Base-by-base conservation (phyloP, 768 basidiomycete species). In the Candolleomyces aberdarensis region DNA sequence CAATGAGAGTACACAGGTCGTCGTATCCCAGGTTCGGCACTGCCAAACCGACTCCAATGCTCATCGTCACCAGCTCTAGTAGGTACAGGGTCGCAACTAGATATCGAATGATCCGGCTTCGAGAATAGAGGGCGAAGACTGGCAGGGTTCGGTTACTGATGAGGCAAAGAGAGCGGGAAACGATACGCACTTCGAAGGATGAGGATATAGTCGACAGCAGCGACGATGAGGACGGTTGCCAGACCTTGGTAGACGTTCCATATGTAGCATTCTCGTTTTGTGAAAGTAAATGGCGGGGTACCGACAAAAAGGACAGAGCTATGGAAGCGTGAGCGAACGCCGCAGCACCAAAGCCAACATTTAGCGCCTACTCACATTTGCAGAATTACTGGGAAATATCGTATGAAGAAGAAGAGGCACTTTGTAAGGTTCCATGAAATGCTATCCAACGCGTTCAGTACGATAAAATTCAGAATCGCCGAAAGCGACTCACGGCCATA, bases 191-290 rank as follows among this genome's bases (percentile, higher is more conserved):
- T 70, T 66, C 79, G 71, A 36, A 79, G 62, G 50, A 79, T 76
- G n/a, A 80, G 69, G 36, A 80, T 71, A 17, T 71, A 71, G 61
- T 80, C 79, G 17, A 78, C 75, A 10, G 65, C 64, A 1, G 64
- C 63, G n/a, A 77, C 66, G 32, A 79, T 65, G 1, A 64, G 51
- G 5, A 71, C 59, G 13, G 73, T 67, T 10, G 74, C 72, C 9
- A 73, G 69, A 14, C 72, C 76, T 69, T 79, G 78, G 57, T 74
- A 78, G 22, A 78, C 69, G 63, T 78, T 72, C 78, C 77, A 80
- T 57, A 78, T 75, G 65, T 72, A 80, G 64, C 79, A 80, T 41
- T 74, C 77, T 58, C 75, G 73, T 8, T 62, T 58, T 3, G 77
- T 74, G 63, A 78, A 79, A 46, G 74, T 70, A 48, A 78, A 74